phyloP scores from a whole-genome alignment of 306 rosid genomes.

The Arachis hypogaea region DNA sequence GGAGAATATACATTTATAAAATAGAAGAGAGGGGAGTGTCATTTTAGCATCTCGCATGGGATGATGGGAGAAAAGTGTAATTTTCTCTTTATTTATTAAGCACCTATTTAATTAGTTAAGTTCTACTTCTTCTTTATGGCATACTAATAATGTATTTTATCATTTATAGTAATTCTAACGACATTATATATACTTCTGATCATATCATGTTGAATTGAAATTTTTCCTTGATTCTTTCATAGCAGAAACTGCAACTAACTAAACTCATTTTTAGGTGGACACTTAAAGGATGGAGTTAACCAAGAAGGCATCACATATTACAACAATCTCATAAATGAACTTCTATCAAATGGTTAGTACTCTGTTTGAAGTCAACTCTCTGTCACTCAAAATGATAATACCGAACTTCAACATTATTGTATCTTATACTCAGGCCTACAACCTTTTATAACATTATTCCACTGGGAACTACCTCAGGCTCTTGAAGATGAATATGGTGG shows the following conservation, averaged over 20 bases:
- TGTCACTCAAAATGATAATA: background rate
- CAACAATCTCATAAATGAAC: constrained; percentile 50
- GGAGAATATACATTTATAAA: too few relatives aligned
- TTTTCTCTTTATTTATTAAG: too few relatives aligned
- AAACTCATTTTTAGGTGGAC: constrained; percentile 41
- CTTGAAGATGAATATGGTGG: background rate
- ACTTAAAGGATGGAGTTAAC: constrained; percentile 50
- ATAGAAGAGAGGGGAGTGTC: too few relatives aligned
- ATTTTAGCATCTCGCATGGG: too few relatives aligned
- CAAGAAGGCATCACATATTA: constrained; percentile 48
- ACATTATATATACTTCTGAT: background rate
- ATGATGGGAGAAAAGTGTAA: too few relatives aligned
- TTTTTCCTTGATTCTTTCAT: background rate
- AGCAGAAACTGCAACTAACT: background rate
- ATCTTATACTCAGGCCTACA: background rate
- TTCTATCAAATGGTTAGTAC: constrained; percentile 45
- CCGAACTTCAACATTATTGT: background rate
- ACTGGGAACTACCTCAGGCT: background rate
- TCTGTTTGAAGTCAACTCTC: background rate
- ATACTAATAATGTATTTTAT: background rate
- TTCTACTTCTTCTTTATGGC: background rate
- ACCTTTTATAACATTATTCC: background rate
- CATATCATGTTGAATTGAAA: background rate
- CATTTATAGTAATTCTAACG: background rate
- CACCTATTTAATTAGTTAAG: too few relatives aligned